Percentiles rank a stretch among this genome's conserved stretches.
Conservation (phyloP, 106 monocot genomes). For the Chionographis japonica region DNA sequence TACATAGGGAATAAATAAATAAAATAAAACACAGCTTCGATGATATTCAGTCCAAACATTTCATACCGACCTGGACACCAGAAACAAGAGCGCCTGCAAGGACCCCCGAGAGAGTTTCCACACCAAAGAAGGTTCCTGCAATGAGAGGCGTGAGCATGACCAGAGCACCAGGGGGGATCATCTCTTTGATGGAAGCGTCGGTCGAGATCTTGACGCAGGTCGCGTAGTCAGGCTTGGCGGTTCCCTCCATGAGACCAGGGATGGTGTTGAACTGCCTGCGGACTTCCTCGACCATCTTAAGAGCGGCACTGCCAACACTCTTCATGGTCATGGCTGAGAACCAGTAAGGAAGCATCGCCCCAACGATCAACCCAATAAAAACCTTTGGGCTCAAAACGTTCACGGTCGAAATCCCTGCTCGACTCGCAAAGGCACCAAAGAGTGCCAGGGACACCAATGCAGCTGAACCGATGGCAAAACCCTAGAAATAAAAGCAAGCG, state of each 20-base stretch:
- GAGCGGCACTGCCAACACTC: constrained; percentile 56
- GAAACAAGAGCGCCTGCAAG: constrained; percentile 66
- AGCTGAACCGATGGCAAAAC: constrained; percentile 37
- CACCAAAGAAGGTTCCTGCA: constrained; percentile 54
- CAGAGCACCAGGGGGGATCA: constrained; percentile 62
- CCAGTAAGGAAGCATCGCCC: constrained; percentile 63
- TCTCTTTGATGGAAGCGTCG: constrained; percentile 61
- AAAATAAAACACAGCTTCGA: no score
- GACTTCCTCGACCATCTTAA: constrained; percentile 74
- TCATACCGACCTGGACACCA: constrained; percentile 45
- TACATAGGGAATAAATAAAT: no score
- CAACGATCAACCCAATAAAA: constrained; percentile 30
- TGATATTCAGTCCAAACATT: no score
- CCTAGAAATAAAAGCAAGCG: constrained; percentile 2
- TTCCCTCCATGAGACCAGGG: constrained; percentile 62
- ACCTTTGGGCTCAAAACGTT: constrained; percentile 33
- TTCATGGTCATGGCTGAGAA: constrained; percentile 77
- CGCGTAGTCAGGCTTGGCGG: constrained; percentile 51
- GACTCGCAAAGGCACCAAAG: constrained; percentile 34
- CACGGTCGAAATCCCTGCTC: constrained; percentile 25
- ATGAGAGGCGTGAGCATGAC: constrained; percentile 65
- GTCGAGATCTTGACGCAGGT: constrained; percentile 68
- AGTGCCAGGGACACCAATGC: constrained; percentile 37
- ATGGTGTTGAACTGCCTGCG: constrained; percentile 69
- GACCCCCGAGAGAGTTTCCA: constrained; percentile 60